phyloP scores from a whole-genome alignment of 352 stramenopile species.

The Phytophthora fragariaefolia region DNA sequence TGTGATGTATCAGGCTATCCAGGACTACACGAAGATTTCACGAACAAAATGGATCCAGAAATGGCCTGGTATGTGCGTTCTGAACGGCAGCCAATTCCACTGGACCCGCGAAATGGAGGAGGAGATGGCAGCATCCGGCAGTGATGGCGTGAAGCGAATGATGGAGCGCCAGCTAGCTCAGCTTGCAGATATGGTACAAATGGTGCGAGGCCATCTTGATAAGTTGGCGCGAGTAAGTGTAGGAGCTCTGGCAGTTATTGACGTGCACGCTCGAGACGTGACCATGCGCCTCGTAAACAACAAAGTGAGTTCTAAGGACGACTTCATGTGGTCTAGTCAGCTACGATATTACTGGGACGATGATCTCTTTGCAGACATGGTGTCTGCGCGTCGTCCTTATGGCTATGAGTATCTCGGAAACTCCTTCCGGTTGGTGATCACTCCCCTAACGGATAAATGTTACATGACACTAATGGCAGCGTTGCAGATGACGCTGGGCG shows the following conservation, averaged over 20 bases:
- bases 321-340: constrained; percentile 95
- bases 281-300: constrained; percentile 87
- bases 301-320: constrained; percentile 87
- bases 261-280: constrained; percentile 95
- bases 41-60: constrained; percentile 96
- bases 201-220: constrained; percentile 89
- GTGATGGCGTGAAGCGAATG: constrained; percentile 91
- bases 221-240: constrained; percentile 93
- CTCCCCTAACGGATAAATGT: constrained; percentile 95
- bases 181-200: constrained; percentile 95
- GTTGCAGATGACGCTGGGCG: constrained; percentile 94
- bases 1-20: constrained; percentile 92
- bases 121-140: constrained; percentile 77
- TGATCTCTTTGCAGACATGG: constrained; percentile 91
- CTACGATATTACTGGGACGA: constrained; percentile 96
- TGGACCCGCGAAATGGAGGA: constrained; percentile 96
- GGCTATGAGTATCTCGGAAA: constrained; percentile 96
- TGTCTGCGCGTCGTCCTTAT: constrained; percentile 91
- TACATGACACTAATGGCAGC: constrained; percentile 96
- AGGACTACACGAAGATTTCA: constrained; percentile 91
- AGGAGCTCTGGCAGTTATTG: constrained; percentile 94
- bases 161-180: constrained; percentile 91
- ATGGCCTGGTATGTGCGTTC: constrained; percentile 93
- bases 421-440: constrained; percentile 95
- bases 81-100: constrained; percentile 96